phyloP scores from a whole-genome alignment of 306 rosid species.

The Datisca glomerata region DNA sequence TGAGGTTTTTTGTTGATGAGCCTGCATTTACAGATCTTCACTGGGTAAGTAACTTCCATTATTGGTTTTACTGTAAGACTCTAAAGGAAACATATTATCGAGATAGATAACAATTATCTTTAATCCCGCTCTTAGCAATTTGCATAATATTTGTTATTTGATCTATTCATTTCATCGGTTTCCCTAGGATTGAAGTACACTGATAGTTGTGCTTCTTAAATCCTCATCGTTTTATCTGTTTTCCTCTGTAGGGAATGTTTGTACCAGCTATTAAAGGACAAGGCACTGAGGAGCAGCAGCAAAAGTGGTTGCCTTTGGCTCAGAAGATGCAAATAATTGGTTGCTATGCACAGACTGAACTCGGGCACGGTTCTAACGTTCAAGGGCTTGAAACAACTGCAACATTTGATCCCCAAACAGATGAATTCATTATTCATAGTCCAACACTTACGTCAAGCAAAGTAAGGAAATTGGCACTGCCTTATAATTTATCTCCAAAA shows the following conservation, averaged over 20 bases:
- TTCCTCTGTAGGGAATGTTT: conserved; percentile 70
- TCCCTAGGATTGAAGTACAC: not conserved
- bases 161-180: not conserved
- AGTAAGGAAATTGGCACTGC: conserved; percentile 34
- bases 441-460: conserved; percentile 95
- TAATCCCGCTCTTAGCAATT: no score
- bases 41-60: conserved; percentile 43
- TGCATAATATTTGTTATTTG: not conserved
- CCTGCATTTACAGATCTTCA: conserved; percentile 92
- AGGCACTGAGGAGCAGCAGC: conserved; percentile 87
- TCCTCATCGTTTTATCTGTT: not conserved
- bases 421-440: conserved; percentile 74
- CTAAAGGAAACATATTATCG: not conserved
- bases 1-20: conserved; percentile 65
- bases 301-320: conserved; percentile 83
- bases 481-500: no score
- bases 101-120: no score
- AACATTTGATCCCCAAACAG: conserved; percentile 74
- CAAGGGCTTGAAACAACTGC: conserved; percentile 99
- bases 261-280: conserved; percentile 80
- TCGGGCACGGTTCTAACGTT: conserved; percentile 96
- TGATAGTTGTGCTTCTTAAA: not conserved
- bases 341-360: conserved; percentile 99
- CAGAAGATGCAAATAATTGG: conserved; percentile 91
- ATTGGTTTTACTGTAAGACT: not conserved